Evolutionary conservation across 805 yeast genomes (phyloP), one percentile per base, ranked within the genome.

Genomic region (Isabelozyma rhagii): DNA sequence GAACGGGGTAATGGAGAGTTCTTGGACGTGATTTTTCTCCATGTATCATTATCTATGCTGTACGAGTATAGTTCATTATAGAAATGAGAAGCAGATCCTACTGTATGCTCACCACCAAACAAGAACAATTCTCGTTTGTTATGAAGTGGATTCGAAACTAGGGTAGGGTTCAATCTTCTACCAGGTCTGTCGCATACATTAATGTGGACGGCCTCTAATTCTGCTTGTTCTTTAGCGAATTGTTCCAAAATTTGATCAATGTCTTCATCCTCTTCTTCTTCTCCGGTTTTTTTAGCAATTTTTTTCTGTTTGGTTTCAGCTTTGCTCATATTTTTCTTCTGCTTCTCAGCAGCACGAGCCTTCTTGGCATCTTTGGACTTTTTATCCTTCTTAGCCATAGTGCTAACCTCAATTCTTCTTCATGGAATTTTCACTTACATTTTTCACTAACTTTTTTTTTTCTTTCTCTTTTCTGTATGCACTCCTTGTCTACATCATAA

Each of bases 1-100:
- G 96, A 88, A 54, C 99, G 74, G 1, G 97, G 97, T 63, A 92
- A 80, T 13, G 99, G 99, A 0, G 96, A 68, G 62, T 93, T 93
- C 58, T 87, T 88, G 1, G 97, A 89, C 2, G 85, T 72, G 56
- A 84, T 79, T 51, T 78, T 79, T 52, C 90, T 80, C 99, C 99
- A 93, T 18, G 73, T 80, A 60, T 87, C 87, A 41, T 87, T 83
- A 56, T 89, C 96, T 5, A 87, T 76, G 6, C 88, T 74, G 67
- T 86, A 92, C 2, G 86, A 77, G 61, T 68, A 82, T 52, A 92
- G 72, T 58, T 93, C 98, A 60, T 92, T 93, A 74, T 84, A 87
- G 65, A 93, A 93, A 56, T 74, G 78, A 1, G 94, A 80, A 8
- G 74, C 63, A 4, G 75, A 66, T 14, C 77, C 75, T 44, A 70